These are phyloP conservation scores for Mortierella alpina DNA, from an alignment of 192 early-diverging fungal genomes.

Conservation along the genomic window DNA sequence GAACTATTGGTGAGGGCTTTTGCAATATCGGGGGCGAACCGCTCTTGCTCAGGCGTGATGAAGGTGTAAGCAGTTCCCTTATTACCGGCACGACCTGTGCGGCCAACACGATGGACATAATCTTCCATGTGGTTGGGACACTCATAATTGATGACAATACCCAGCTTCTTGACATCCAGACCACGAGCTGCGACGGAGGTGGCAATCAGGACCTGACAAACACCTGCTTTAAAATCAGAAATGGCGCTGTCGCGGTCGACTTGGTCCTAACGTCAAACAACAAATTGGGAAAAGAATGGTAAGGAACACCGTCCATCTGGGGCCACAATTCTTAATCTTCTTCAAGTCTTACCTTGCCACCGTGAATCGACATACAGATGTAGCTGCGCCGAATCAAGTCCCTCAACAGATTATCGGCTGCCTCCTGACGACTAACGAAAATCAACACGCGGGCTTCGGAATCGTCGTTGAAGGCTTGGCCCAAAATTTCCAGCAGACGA, in stretches of 20 bases:
- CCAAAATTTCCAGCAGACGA: constrained; percentile 89
- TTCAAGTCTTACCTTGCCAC: constrained; percentile 78
- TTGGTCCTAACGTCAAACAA: constrained; percentile 69
- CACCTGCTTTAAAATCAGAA: constrained; percentile 92
- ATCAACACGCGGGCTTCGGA: constrained; percentile 81
- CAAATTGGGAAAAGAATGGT: not conserved
- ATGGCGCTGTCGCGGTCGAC: constrained; percentile 92
- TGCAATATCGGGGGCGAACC: constrained; percentile 90
- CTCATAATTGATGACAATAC: constrained; percentile 95
- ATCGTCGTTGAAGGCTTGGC: constrained; percentile 79
- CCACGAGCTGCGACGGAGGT: constrained; percentile 97
- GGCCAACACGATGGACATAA: constrained; percentile 97
- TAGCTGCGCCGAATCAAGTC: constrained; percentile 89
- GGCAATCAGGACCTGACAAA: constrained; percentile 91
- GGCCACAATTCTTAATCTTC: not conserved
- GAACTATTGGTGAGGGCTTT: constrained; percentile 88
- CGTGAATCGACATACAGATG: constrained; percentile 91
- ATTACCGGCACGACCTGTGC: constrained; percentile 98
- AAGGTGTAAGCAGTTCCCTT: constrained; percentile 98
- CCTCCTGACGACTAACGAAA: constrained; percentile 97
- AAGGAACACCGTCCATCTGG: not conserved
- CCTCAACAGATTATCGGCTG: constrained; percentile 88
- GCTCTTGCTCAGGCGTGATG: constrained; percentile 93
- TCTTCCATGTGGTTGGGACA: constrained; percentile 99
- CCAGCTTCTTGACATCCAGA: constrained; percentile 94